Evolutionary conservation across 2,329 filamentous ascomycete genomes (phyloP), one percentile per base, ranked within the genome.

Genomic region (Aureobasidium sp.): DNA sequence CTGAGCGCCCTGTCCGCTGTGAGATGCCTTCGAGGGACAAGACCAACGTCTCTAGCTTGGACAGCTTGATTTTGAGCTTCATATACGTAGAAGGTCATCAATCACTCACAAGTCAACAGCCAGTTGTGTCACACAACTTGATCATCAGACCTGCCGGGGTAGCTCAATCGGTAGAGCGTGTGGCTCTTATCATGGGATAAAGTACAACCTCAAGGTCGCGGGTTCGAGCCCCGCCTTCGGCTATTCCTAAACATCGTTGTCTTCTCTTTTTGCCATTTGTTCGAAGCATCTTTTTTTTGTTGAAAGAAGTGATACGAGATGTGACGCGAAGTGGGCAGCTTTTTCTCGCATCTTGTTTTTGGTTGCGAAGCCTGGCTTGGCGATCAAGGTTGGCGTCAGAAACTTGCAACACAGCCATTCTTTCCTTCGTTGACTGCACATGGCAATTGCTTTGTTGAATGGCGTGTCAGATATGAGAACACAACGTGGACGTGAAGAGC

Each of bases 161-260:
- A 77, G 75, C 76, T 78, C 75, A 77, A 77, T 78, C 75, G 75
- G 72, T 72, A 77, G 74, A 76, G 74, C 74, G 73, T 75, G 73
- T 74, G 76, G 75, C 76, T 76, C 75, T 77, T 77, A 77, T 67
- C 39, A 12, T 10, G 2, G 1, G 37, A 46, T 46, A 46, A 24
- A 12, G 12, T 13, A 29, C 13, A 59, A 59, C 55, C 55, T 59
- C 55, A 59, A 59, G 55, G 55, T 59, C 55, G 55, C n/a, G 55
- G 55, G 55, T 59, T 59, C 55, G 55, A 59, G 55, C 55, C 55
- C 55, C 55, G n/a, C 55, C 55, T 59, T 59, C 55, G 55, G 55
- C 55, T 59, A 59, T 59, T 59, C 55, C 55, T 59, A 59, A 20
- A 44, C 20, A 20, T 26, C 20, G 20, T 44, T 44, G 41, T 26